Base-by-base conservation (phyloP, 805 yeast genomes). In the Yamadazyma takamatsuzukensis region DNA sequence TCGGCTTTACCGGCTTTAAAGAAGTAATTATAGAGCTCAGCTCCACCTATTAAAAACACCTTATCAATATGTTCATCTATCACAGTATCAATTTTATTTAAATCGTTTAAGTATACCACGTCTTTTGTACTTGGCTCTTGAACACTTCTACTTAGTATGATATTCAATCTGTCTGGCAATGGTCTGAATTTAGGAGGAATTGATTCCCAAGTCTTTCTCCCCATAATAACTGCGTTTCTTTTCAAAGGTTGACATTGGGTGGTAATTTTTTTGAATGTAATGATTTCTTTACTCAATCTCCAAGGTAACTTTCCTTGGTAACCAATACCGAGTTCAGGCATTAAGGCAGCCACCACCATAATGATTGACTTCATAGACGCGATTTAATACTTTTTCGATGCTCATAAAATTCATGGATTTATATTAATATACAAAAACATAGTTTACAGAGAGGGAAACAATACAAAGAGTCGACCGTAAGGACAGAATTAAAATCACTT, bases 151-250 rank as follows among this genome's bases (percentile, higher is more conserved):
- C 95, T 82, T 8, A 93, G 60, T 0, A 93, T 77, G 10, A 88
- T 76, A 54, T 93, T 93, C 17, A 77, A 36, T 36, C 98, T 70
- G 30, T 68, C 76, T 3, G 81, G 80, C 27, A 93, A 67, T 0
- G 98, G 98, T 41, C 95, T 68, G 60, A 87, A 93, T 52, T 72
- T 79, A 2, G 59, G 40, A 0, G 98, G 97, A 19, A 93, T 89
- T 6, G 95, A 84, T 19, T 88, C 93, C 95, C 97, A 93, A 2
- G 97, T 90, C 51, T 80, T 83, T 38, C 97, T 72, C 10, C 98
- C 98, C 98, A 93, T 93, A 3, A 93, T 70, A 10, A 93, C 97
- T 0, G 85, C 94, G 52, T 87, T 86, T 18, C 53, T 40, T 16
- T 37, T 35, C 24, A 60, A 53, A 15, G 61, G 56, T 3, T 52